These are phyloP conservation scores for Lanmaoa pseudosensibilis DNA, from an alignment of 768 basidiomycete genomes.

Conservation along the genomic window DNA sequence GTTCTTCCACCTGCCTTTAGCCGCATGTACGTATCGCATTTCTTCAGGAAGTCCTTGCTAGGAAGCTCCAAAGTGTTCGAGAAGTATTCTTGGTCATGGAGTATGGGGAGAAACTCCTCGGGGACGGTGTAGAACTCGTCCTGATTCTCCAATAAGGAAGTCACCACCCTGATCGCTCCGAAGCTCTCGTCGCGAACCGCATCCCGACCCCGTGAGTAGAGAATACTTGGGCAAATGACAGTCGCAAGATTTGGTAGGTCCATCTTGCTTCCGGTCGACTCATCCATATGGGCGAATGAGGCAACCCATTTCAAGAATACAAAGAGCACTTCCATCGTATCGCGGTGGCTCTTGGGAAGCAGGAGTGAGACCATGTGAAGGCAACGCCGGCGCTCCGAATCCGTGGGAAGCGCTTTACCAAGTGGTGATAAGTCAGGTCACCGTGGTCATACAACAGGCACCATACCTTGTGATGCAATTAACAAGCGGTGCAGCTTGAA, in stretches of 20 bases:
- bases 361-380: conserved; percentile 85
- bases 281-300: conserved; percentile 96
- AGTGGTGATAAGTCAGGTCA: conserved; percentile 11
- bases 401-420: conserved; percentile 61
- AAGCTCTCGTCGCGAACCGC: conserved; percentile 93
- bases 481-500: conserved; percentile 90
- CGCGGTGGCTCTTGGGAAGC: conserved; percentile 90
- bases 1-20: conserved; percentile 59
- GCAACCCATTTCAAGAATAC: conserved; percentile 99
- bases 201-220: conserved; percentile 84
- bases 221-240: conserved; percentile 97
- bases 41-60: conserved; percentile 93
- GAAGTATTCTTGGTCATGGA: conserved; percentile 93
- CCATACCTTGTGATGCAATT: conserved; percentile 85
- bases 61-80: conserved; percentile 84
- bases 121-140: conserved; percentile 97
- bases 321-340: conserved; percentile 96
- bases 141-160: conserved; percentile 85
- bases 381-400: conserved; percentile 76
- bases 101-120: conserved; percentile 79
- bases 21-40: conserved; percentile 88
- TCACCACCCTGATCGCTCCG: conserved; percentile 80
- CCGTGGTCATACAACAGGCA: conserved; percentile 15
- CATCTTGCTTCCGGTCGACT: conserved; percentile 98
- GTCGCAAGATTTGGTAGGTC: conserved; percentile 94